These are phyloP conservation scores for Coemansia sp. DNA, from an alignment of 192 early-diverging fungal genomes.

Conservation along the genomic window DNA sequence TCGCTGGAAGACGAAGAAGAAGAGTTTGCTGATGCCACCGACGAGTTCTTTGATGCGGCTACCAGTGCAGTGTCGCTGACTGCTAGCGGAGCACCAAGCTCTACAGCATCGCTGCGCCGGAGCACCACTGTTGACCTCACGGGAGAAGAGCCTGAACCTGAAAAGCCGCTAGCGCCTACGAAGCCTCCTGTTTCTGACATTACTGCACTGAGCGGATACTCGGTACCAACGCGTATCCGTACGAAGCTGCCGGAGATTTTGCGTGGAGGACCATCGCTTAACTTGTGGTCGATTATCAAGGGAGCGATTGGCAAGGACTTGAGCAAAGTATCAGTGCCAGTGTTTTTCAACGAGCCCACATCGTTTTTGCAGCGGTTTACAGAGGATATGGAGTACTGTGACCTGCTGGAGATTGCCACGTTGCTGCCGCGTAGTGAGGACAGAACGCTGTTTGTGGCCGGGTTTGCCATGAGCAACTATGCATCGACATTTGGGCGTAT, in stretches of 20 bases:
- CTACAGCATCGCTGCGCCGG: conserved; percentile 8
- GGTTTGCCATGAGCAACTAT: conserved; percentile 86
- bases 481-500: conserved; percentile 75
- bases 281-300: conserved; percentile 84
- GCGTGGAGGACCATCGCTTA: conserved; percentile 61
- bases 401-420: conserved; percentile 73
- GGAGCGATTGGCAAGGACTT: conserved; percentile 85
- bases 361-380: conserved; percentile 83
- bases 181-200: conserved; percentile 17
- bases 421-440: conserved; percentile 58
- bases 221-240: conserved; percentile 28
- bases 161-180: neutral
- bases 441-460: conserved; percentile 76
- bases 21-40: conserved; percentile 53
- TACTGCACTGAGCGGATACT: conserved; percentile 46
- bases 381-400: conserved; percentile 84
- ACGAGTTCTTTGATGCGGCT: conserved; percentile 71
- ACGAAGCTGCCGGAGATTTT: conserved; percentile 52
- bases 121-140: neutral
- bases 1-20: conserved; percentile 42
- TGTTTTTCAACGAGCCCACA: conserved; percentile 87
- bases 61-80: conserved; percentile 28
- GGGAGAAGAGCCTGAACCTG: neutral
- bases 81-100: conserved; percentile 14
- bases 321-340: conserved; percentile 78